Evolutionary conservation across 306 rosid species (phyloP).

Genomic region (Inga laurina): DNA sequence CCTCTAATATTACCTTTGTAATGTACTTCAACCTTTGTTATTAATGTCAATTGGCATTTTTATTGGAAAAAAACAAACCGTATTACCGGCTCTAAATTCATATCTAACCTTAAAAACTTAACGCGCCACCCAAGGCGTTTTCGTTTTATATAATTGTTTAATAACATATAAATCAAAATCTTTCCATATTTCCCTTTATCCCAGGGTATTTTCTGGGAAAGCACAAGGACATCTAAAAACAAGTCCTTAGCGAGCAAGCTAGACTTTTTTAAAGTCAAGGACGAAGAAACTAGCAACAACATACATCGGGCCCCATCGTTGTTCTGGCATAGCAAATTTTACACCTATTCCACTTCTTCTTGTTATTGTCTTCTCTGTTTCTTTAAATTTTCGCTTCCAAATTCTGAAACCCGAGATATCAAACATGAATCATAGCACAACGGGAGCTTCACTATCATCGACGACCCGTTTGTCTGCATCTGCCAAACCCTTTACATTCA

Average conservation of each 20-base stretch:
- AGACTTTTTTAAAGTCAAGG: slow-evolving; percentile 13
- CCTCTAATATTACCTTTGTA: no score
- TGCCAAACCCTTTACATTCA: slow-evolving; percentile 64
- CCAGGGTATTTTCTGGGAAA: background rate
- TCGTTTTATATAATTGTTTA: no score
- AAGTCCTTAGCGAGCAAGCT: slow-evolving; percentile 20
- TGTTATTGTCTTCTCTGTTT: background rate
- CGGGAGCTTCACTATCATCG: slow-evolving; percentile 21
- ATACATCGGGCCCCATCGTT: background rate
- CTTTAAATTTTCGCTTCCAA: background rate
- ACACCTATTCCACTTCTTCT: background rate
- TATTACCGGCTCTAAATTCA: no score
- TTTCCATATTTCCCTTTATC: background rate
- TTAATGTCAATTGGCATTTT: no score
- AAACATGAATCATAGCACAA: slow-evolving; percentile 35
- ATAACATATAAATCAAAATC: no score
- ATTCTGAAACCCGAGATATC: background rate
- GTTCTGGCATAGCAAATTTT: background rate
- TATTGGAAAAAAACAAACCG: no score
- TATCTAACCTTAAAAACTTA: no score
- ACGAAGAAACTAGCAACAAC: background rate
- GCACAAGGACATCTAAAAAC: background rate
- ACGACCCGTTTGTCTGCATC: slow-evolving; percentile 60
- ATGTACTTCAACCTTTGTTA: no score
- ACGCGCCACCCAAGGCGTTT: no score